Percentiles rank a stretch among this genome's conserved stretches.
Conservation (phyloP, 345 rosid species). For the Erucastrum elatum region DNA sequence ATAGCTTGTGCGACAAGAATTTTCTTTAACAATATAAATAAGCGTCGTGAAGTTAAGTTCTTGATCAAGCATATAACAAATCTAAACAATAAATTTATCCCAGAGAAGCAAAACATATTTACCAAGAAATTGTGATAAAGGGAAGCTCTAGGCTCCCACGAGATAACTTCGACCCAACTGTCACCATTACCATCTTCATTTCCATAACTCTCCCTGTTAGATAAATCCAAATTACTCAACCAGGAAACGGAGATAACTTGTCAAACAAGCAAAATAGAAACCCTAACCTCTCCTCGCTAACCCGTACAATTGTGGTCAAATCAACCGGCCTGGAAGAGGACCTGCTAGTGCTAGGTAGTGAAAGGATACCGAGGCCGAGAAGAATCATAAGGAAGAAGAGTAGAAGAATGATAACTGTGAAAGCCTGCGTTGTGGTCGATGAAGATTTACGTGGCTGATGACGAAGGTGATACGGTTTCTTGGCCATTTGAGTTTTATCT, state of each 20-base stretch:
- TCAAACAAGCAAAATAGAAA: neutral
- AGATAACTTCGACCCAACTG: slow-evolving; percentile 76
- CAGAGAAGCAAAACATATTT: neutral
- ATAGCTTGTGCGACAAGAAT: slow-evolving; percentile 16
- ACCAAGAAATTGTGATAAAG: slow-evolving; percentile 89
- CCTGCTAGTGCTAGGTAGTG: slow-evolving; percentile 51
- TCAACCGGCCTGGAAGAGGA: slow-evolving; percentile 54
- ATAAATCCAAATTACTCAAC: neutral
- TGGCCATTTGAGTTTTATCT: slow-evolving; percentile 37
- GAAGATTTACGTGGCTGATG: slow-evolving; percentile 51
- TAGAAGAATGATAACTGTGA: slow-evolving; percentile 51
- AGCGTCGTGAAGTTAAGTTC: neutral
- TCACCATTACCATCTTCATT: slow-evolving; percentile 49
- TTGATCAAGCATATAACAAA: neutral
- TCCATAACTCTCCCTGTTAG: slow-evolving; percentile 25
- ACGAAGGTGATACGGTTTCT: slow-evolving; percentile 60
- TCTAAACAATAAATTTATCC: neutral
- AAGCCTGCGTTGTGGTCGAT: slow-evolving; percentile 36
- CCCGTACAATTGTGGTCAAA: slow-evolving; percentile 57
- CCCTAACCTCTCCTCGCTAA: slow-evolving; percentile 42
- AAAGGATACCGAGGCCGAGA: slow-evolving; percentile 63
- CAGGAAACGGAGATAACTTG: neutral
- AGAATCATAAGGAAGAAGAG: slow-evolving; percentile 61
- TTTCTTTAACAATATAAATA: neutral
- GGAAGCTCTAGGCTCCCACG: slow-evolving; percentile 91